phyloP scores from a whole-genome alignment of 805 yeast species.

The Candida ponderosae region DNA sequence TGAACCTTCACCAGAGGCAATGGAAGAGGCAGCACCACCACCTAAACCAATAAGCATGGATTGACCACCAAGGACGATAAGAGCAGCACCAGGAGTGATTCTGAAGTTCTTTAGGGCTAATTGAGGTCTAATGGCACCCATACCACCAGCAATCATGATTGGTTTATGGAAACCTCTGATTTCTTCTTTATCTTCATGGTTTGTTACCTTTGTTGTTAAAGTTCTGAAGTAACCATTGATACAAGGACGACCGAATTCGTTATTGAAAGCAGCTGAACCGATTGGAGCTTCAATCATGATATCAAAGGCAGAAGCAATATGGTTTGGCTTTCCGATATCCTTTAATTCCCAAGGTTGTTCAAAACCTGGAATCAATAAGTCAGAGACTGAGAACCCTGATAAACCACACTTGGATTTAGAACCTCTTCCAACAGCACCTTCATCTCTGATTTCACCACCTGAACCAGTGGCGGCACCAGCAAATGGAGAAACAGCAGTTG shows the following conservation, averaged over 20 bases:
- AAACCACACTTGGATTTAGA: constrained; percentile 96
- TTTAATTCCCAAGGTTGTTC: constrained; percentile 94
- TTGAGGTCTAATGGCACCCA: constrained; percentile 93
- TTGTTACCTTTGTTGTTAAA: constrained; percentile 69
- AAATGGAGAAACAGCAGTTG: constrained; percentile 98
- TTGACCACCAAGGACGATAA: constrained; percentile 95
- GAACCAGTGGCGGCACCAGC: constrained; percentile 99
- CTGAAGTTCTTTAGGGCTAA: constrained; percentile 81
- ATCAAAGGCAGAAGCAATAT: constrained; percentile 87
- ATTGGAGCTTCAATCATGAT: constrained; percentile 97
- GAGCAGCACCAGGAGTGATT: constrained; percentile 85
- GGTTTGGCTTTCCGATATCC: constrained; percentile 77
- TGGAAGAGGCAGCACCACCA: constrained; percentile 98
- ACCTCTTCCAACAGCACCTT: constrained; percentile 99
- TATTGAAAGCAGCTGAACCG: constrained; percentile 97
- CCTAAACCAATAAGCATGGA: constrained; percentile 98
- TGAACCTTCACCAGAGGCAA: constrained; percentile 93
- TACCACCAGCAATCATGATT: constrained; percentile 98
- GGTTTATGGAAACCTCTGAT: constrained; percentile 98
- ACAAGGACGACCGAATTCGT: constrained; percentile 98
- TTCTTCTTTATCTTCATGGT: constrained; percentile 56
- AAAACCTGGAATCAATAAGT: constrained; percentile 75
- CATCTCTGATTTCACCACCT: constrained; percentile 99
- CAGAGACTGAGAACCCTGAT: constrained; percentile 88
- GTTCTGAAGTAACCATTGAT: constrained; percentile 96